Base-by-base conservation (phyloP, 2,329 filamentous ascomycete genomes). In the Penicillium sp. region DNA sequence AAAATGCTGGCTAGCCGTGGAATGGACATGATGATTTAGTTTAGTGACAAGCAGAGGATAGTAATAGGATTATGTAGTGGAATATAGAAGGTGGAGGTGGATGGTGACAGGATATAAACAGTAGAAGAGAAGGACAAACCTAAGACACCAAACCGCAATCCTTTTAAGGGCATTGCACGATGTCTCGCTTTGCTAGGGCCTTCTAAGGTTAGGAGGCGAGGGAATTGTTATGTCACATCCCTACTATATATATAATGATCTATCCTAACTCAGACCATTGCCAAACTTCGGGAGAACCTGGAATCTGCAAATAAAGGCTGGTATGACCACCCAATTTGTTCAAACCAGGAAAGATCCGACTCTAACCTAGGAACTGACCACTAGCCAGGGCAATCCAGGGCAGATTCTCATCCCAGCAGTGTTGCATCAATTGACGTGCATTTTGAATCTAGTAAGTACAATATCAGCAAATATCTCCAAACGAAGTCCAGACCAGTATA, bases 341-440 rank as follows among this genome's bases (percentile, higher is more conserved):
- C 31, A 34, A 34, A 2, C 29, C 13, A 5, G 1, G 8, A 47
- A 47, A 9, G 44, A 21, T 15, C 29, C 5, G 21, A 19, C 11
- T 1, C 55, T 68, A 77, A 19, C 74, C 75, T 5, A 77, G 58
- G 27, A 77, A 77, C 52, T 77, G 72, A 8, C 74, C 75, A 25
- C 69, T 64, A 2, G 74, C 72, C 55, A 76, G 64, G 6, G 72
- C 69, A 60, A 75, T 70, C 75, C 75, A 77, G 2, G 73, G 71
- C 45, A 74, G 46, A 8, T 71, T 58, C 40, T 70, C 65, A 36
- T 73, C 66, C 75, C 75, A 77, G 49, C 72, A 75, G 16, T 69
- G 68, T 60, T 76, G 72, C 72, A 77, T 75, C 43, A 77, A 58
- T 34, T 67, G 69, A 23, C 75, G 73, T 33, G 75, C 75, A 57